Evolutionary conservation across 2,329 filamentous ascomycete species (phyloP).

Genomic region (Cercospora zeae-maydis): DNA sequence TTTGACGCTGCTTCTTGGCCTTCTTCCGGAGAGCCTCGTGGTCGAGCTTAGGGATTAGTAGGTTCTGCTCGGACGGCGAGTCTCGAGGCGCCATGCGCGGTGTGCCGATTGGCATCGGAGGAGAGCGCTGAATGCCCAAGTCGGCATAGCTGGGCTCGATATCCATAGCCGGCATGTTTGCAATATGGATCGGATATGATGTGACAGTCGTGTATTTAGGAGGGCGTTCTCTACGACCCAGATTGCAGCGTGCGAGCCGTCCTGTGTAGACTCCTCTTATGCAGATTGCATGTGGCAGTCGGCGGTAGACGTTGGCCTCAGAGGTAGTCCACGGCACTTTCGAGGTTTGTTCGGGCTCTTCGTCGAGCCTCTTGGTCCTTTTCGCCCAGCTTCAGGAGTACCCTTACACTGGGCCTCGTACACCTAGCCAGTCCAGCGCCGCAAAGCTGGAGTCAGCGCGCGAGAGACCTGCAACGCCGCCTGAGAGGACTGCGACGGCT

Average conservation of each 20-base stretch:
- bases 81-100: constrained; percentile 28
- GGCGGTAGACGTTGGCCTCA: background rate
- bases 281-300: constrained; percentile 7
- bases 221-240: background rate
- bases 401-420: constrained; percentile 45
- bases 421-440: constrained; percentile 46
- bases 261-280: background rate
- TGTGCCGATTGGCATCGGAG: constrained; percentile 34
- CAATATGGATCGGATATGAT: background rate
- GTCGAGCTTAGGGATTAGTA: constrained; percentile 34
- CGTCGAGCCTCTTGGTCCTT: constrained; percentile 24
- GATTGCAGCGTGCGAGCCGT: background rate
- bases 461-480: constrained; percentile 33
- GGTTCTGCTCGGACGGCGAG: constrained; percentile 15
- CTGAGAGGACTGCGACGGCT: constrained; percentile 37
- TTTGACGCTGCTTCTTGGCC: constrained; percentile 40
- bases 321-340: constrained; percentile 1
- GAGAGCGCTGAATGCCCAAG: constrained; percentile 31
- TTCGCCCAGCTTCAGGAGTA: constrained; percentile 52
- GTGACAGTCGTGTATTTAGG: background rate
- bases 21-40: constrained; percentile 37
- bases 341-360: constrained; percentile 2
- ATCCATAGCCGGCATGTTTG: constrained; percentile 37
- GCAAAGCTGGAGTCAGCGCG: constrained; percentile 47
- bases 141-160: constrained; percentile 29